Evolutionary conservation across 139 green algal species (phyloP).

Genomic region (Zygnema circumcarinatum): DNA sequence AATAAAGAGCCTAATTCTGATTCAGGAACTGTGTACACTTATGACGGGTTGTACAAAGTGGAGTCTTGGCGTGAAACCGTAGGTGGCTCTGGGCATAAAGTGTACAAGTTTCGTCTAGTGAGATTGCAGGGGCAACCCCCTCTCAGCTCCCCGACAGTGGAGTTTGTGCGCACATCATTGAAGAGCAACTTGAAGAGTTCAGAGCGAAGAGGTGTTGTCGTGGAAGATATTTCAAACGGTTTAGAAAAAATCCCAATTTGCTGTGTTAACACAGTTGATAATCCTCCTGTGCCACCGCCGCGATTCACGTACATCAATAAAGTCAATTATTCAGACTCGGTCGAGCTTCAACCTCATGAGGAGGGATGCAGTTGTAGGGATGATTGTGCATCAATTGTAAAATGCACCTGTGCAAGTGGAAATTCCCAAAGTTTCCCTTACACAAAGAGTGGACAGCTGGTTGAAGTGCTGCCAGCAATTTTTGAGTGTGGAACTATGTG

Average conservation of each 20-base stretch:
- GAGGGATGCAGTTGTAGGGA: conserved; percentile 9
- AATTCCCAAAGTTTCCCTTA: conserved; percentile 51
- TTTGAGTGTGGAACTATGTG: conserved; percentile 52
- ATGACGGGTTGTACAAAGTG: conserved; percentile 57
- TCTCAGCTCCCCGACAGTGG: conserved; percentile 11
- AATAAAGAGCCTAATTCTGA: conserved; percentile 16
- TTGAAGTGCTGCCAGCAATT: conserved; percentile 1
- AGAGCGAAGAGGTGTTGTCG: conserved; percentile 17
- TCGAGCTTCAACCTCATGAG: background rate
- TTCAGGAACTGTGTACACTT: conserved; percentile 52
- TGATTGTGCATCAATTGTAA: background rate
- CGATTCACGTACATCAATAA: conserved; percentile 46
- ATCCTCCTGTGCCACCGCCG: conserved; percentile 30
- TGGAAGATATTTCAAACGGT: conserved; percentile 34
- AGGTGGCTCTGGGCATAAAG: conserved; percentile 16
- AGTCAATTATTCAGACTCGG: background rate
- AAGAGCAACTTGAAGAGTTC: background rate
- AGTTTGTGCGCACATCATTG: conserved; percentile 47
- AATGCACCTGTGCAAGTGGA: conserved; percentile 17
- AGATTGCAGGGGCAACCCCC: conserved; percentile 34
- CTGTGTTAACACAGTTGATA: conserved; percentile 53
- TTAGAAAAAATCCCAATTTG: conserved; percentile 28
- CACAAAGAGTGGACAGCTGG: conserved; percentile 13
- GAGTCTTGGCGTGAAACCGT: background rate
- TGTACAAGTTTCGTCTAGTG: conserved; percentile 52